A percentile compares a stretch with the other conserved stretches of the same genome.
Evolutionary conservation across 768 basidiomycete species (phyloP).

Genomic region (Holtermannia corniformis): DNA sequence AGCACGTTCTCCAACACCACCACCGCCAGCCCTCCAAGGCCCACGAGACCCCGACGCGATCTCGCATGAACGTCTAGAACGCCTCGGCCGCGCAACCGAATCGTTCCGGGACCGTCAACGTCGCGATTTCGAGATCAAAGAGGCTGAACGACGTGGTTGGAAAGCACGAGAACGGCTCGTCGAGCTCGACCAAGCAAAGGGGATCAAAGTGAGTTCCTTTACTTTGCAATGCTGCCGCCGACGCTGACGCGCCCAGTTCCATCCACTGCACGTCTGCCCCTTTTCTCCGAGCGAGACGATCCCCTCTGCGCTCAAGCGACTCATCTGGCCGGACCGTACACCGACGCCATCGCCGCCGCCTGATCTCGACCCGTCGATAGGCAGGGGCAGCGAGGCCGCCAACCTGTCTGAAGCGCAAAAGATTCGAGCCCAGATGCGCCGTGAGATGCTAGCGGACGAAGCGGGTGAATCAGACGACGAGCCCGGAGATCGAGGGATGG

Average conservation of each 20-base stretch:
- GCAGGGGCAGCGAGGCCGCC: neutral
- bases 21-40: conserved; percentile 13
- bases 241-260: conserved; percentile 26
- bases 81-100: conserved; percentile 26
- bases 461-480: conserved; percentile 8
- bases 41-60: conserved; percentile 24
- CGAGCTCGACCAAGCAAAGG: conserved; percentile 25
- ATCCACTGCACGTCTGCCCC: conserved; percentile 37
- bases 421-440: conserved; percentile 30
- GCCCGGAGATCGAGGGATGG: neutral
- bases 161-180: conserved; percentile 32
- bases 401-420: conserved; percentile 32
- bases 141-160: conserved; percentile 24
- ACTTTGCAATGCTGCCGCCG: neutral
- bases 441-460: conserved; percentile 29
- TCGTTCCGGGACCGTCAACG: conserved; percentile 27
- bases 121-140: conserved; percentile 22
- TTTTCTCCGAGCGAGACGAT: conserved; percentile 26
- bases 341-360: conserved; percentile 5
- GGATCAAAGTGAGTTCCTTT: conserved; percentile 24
- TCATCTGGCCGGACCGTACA: conserved; percentile 26
- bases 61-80: conserved; percentile 19
- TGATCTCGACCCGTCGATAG: neutral
- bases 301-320: conserved; percentile 24
- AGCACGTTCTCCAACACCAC: conserved; percentile 28